Conservation (phyloP, 2,329 filamentous ascomycete genomes). For the Cephalotrichum gorgonifer region DNA sequence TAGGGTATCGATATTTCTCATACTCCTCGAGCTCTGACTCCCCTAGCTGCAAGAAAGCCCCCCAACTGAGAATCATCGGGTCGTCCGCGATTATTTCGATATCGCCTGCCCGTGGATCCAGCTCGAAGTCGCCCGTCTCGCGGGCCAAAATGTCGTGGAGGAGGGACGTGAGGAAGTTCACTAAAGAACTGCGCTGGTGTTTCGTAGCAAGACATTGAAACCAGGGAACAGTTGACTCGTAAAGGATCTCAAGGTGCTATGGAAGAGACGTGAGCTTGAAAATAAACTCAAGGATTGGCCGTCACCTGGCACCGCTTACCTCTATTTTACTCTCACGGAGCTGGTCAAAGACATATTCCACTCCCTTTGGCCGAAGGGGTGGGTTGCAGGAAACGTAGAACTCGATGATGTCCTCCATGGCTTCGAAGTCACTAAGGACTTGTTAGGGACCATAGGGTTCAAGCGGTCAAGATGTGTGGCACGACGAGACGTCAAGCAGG, state of each 20-base stretch:
- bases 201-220: constrained; percentile 19
- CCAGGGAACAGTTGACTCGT: constrained; percentile 23
- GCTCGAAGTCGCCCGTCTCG: constrained; percentile 7
- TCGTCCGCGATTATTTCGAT: neutral
- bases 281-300: constrained; percentile 9
- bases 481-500: no score
- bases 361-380: constrained; percentile 19
- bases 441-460: neutral
- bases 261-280: neutral
- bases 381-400: constrained; percentile 25
- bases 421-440: neutral
- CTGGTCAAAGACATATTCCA: constrained; percentile 14
- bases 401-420: constrained; percentile 11
- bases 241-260: constrained; percentile 19
- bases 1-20: constrained; percentile 13
- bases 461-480: no score
- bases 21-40: constrained; percentile 6
- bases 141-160: constrained; percentile 12
- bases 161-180: constrained; percentile 10
- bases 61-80: neutral
- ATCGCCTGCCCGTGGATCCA: neutral
- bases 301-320: constrained; percentile 7
- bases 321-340: constrained; percentile 4
- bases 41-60: neutral
- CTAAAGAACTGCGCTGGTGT: constrained; percentile 9